These are phyloP conservation scores for Exophiala sp. DNA, from an alignment of 2,329 filamentous ascomycete species.

Conservation along the genomic window DNA sequence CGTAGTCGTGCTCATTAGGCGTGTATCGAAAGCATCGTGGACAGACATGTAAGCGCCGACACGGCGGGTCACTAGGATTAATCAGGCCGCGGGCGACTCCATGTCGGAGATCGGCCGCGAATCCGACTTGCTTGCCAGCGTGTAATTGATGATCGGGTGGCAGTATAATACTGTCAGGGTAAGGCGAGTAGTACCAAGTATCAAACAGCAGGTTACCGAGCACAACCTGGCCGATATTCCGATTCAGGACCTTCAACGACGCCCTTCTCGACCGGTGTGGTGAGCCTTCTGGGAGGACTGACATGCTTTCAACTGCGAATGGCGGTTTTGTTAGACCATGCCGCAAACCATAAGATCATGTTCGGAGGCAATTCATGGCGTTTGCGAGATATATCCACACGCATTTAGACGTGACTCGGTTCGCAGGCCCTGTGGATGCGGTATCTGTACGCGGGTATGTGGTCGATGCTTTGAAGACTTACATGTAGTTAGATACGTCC, in stretches of 20 bases:
- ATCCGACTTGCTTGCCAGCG: constrained; percentile 17
- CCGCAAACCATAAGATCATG: background rate
- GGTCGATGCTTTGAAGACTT: too few relatives aligned
- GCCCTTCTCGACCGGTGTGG: constrained; percentile 23
- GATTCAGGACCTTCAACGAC: constrained; percentile 34
- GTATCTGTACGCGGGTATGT: too few relatives aligned
- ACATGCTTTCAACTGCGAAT: constrained; percentile 12
- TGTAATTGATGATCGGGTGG: constrained; percentile 29
- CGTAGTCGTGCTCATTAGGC: constrained; percentile 37
- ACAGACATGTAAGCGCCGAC: constrained; percentile 54
- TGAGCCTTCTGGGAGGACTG: constrained; percentile 24
- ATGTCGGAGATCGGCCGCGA: constrained; percentile 32
- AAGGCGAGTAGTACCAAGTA: constrained; percentile 91
- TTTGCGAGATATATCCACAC: too few relatives aligned
- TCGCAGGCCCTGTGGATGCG: too few relatives aligned
- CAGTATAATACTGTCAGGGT: constrained; percentile 55
- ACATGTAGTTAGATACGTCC: too few relatives aligned
- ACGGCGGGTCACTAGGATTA: constrained; percentile 8
- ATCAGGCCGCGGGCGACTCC: constrained; percentile 8
- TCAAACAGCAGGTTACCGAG: constrained; percentile 77
- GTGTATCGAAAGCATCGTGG: constrained; percentile 93
- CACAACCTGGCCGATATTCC: constrained; percentile 81
- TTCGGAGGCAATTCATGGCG: background rate
- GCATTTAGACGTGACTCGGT: too few relatives aligned
- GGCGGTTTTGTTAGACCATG: constrained; percentile 8